A percentile compares a stretch with the other conserved stretches of the same genome.
Evolutionary conservation across 2,329 filamentous ascomycete species (phyloP).

Genomic region (Trichoderma guizhouense): DNA sequence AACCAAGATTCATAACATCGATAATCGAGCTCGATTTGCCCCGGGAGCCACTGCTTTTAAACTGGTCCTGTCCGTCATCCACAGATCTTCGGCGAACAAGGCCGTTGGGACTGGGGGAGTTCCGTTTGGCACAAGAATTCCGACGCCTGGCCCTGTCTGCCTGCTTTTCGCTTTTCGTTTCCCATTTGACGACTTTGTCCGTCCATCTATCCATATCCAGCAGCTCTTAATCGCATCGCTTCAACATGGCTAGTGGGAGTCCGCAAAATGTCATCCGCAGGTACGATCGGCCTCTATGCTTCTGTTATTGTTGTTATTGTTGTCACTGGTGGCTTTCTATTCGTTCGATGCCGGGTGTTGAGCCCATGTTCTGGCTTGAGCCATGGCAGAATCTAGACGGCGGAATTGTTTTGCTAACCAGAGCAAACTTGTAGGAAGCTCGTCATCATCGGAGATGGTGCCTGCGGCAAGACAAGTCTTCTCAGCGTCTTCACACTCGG

Average conservation of each 20-base stretch:
- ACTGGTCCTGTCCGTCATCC: constrained; percentile 12
- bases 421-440: constrained; percentile 64
- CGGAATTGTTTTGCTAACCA: constrained; percentile 19
- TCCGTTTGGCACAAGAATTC: constrained; percentile 2
- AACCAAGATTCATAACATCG: constrained; percentile 12
- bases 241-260: constrained; percentile 44
- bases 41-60: constrained; percentile 1
- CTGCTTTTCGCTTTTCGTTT: neutral
- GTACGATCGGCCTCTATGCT: constrained; percentile 41
- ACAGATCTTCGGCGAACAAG: constrained; percentile 15
- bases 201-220: neutral
- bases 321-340: neutral
- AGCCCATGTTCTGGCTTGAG: neutral
- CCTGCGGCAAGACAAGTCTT: constrained; percentile 96
- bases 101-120: constrained; percentile 17
- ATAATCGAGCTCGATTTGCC: neutral
- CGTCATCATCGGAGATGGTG: constrained; percentile 95
- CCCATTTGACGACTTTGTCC: neutral
- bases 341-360: neutral
- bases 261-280: constrained; percentile 61
- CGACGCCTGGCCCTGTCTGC: constrained; percentile 6
- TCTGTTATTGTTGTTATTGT: neutral
- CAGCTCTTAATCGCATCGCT: constrained; percentile 19
- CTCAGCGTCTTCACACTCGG: constrained; percentile 96
- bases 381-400: neutral